Evolutionary conservation across 2,329 filamentous ascomycete genomes (phyloP), one percentile per base, ranked within the genome.

Genomic region (Ophiostoma tasmaniense): DNA sequence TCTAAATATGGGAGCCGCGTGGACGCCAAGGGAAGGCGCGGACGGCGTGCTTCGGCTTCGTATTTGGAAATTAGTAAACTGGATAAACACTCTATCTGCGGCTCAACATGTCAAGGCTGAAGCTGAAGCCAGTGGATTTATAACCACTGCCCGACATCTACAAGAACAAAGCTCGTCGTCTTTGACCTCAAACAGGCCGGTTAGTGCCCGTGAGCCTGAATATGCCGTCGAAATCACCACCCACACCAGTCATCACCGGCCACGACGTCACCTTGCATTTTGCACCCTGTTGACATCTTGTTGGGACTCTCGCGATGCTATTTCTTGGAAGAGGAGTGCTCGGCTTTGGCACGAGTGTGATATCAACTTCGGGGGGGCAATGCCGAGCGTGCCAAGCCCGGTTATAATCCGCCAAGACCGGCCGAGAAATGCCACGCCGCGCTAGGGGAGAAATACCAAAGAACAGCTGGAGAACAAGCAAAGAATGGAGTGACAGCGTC

Each of bases 401-500:
- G 37, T 4, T 30, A 55, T 22, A 8, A 1, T 7, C 20, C 11
- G 45, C 65, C 65, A 66, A 66, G 45, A 2, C 45, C 28, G 28
- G 65, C 65, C 65, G 65, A 66, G 65, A 10, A n/a, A 55, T 55
- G 65, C 65, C 65, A 66, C 7, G 65, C 42, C 65, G 30, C 65
- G 65, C 65, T 52, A 66, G 17, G 4, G 8, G 8, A 22, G 65
- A 45, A 52, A 20, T 30, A 33, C 55, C 55, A 55, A 55, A 55
- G 50, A 55, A 22, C n/a, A 65, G n/a, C 13, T 17, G n/a, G 17
- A n/a, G 17, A 45, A 45, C 42, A 45, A 8, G 42, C 64, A 52
- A 13, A 4, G 13, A 2, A 37, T 37, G n/a, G 6, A 7, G 8
- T 13, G 61, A 20, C 20, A 17, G 30, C 59, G 30, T 62, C 61